phyloP scores from a whole-genome alignment of 1,284 basidiomycete genomes.

The Gomphus bonarii region DNA sequence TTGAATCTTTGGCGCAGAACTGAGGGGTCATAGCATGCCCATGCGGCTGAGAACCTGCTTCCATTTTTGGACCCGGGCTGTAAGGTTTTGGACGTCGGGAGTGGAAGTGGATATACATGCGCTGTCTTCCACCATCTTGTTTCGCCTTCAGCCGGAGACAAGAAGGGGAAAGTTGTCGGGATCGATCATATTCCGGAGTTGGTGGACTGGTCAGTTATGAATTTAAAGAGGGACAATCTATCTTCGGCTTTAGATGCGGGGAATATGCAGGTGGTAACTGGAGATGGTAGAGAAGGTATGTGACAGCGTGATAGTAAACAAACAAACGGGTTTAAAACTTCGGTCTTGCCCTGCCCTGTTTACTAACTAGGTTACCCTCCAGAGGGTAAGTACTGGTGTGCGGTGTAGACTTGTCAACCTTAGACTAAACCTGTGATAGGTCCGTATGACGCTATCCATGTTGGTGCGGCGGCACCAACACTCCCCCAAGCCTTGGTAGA shows the following conservation, averaged over 20 bases:
- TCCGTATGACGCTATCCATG: constrained; percentile 87
- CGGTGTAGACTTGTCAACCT: not conserved
- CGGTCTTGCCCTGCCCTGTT: not conserved
- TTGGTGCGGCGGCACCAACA: constrained; percentile 82
- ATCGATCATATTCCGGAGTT: constrained; percentile 87
- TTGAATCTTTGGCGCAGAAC: not conserved
- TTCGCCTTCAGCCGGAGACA: constrained; percentile 24
- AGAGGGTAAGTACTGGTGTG: constrained; percentile 6
- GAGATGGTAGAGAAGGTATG: constrained; percentile 75
- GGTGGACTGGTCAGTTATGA: constrained; percentile 58
- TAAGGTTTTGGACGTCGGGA: constrained; percentile 73
- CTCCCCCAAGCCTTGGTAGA: constrained; percentile 70
- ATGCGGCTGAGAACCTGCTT: constrained; percentile 66
- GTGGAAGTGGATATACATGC: constrained; percentile 68
- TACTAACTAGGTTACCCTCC: constrained; percentile 3
- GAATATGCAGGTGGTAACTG: constrained; percentile 54
- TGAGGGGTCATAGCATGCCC: constrained; percentile 53
- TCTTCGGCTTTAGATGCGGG: constrained; percentile 38
- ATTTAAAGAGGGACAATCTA: constrained; percentile 64
- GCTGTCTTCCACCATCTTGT: constrained; percentile 75
- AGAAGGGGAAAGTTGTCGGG: constrained; percentile 65
- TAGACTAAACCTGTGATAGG: constrained; percentile 27
- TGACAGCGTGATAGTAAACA: not conserved
- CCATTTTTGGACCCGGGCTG: constrained; percentile 60
- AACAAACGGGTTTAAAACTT: not conserved